These are phyloP conservation scores for Lathyrus tuberosus DNA, from an alignment of 306 rosid genomes.

Conservation along the genomic window DNA sequence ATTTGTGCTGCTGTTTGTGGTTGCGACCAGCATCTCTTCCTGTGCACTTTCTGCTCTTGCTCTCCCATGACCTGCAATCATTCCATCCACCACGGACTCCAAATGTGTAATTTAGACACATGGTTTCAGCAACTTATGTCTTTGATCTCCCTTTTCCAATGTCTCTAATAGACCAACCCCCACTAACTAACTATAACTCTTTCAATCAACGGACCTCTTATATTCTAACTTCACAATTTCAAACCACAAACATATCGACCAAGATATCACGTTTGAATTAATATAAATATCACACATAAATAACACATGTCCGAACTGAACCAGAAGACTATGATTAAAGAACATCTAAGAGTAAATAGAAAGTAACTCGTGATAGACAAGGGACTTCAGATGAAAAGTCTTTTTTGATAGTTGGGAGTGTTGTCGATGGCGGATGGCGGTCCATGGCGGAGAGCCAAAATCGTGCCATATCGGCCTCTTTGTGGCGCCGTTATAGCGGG, in stretches of 20 bases:
- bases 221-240: constrained; percentile 26
- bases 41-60: too few relatives aligned
- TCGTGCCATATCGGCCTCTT: too few relatives aligned
- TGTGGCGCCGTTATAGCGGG: too few relatives aligned
- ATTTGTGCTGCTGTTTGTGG: too few relatives aligned
- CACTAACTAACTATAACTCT: constrained; percentile 2
- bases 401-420: too few relatives aligned
- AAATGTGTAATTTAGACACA: not conserved
- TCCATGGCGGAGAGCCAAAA: too few relatives aligned
- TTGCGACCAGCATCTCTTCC: too few relatives aligned
- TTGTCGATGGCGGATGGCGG: too few relatives aligned
- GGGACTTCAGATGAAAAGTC: too few relatives aligned
- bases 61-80: too few relatives aligned
- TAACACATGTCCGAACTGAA: constrained; percentile 3
- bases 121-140: not conserved
- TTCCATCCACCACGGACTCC: not conserved
- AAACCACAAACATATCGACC: constrained; percentile 13
- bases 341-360: constrained; percentile 8
- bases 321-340: not conserved
- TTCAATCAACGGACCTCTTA: not conserved
- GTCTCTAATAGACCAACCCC: not conserved
- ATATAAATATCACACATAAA: not conserved
- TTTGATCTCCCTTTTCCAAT: not conserved
- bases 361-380: not conserved
- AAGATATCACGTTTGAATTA: constrained; percentile 1